phyloP scores from a whole-genome alignment of 768 basidiomycete genomes.

The Termitomyces sp. region DNA sequence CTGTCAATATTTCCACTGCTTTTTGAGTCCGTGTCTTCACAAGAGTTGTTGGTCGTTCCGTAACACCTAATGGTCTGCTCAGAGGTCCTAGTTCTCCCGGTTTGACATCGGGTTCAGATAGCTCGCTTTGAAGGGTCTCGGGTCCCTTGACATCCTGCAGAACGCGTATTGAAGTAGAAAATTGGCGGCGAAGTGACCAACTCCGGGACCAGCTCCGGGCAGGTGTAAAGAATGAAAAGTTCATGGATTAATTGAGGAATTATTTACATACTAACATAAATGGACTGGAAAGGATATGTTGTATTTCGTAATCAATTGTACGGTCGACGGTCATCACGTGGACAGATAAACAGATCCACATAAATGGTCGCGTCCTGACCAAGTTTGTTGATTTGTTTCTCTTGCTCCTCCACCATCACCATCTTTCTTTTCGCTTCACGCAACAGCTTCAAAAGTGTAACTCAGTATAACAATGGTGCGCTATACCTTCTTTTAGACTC shows the following conservation, averaged over 20 bases:
- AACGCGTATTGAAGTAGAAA: constrained; percentile 14
- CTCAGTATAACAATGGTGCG: constrained; percentile 25
- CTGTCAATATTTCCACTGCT: constrained; percentile 59
- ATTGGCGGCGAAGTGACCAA: constrained; percentile 15
- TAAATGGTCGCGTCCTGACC: constrained; percentile 39
- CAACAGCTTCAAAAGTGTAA: constrained; percentile 19
- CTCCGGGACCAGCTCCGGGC: constrained; percentile 16
- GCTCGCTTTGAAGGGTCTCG: constrained; percentile 10
- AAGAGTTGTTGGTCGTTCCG: constrained; percentile 60
- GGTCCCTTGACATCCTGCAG: constrained; percentile 4
- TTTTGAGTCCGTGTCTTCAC: constrained; percentile 57
- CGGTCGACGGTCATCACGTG: constrained; percentile 26
- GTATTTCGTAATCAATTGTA: constrained; percentile 9
- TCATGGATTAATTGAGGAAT: constrained; percentile 10
- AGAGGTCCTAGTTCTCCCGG: constrained; percentile 34
- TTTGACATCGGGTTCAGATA: constrained; percentile 18
- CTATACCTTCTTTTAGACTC: not conserved
- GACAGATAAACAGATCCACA: constrained; percentile 27
- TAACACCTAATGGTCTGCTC: constrained; percentile 73
- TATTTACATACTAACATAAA: not conserved
- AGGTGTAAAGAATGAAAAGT: constrained; percentile 13
- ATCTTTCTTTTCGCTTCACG: constrained; percentile 20
- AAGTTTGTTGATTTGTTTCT: constrained; percentile 29
- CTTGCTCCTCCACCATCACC: constrained; percentile 36
- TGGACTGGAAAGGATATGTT: not conserved